Conservation (phyloP, 352 stramenopile genomes). For the Phytophthora pini region DNA sequence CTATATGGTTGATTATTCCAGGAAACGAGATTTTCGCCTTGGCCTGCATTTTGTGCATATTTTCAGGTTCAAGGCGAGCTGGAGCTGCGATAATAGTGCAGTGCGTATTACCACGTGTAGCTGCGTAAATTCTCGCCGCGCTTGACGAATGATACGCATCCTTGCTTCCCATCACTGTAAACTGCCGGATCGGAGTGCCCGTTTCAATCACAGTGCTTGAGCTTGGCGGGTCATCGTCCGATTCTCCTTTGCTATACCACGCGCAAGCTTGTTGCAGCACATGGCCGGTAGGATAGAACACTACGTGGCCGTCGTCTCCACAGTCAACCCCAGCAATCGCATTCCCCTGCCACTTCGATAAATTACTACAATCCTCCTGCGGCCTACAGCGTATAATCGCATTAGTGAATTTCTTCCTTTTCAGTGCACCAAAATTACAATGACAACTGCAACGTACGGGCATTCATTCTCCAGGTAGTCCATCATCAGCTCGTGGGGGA, state of each 20-base stretch:
- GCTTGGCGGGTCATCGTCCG: conserved; percentile 16
- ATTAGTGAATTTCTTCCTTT: background rate
- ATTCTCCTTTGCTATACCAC: conserved; percentile 47
- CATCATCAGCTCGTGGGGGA: conserved; percentile 57
- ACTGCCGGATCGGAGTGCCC: conserved; percentile 62
- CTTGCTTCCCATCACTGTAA: conserved; percentile 58
- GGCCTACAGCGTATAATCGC: conserved; percentile 12
- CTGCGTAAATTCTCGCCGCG: conserved; percentile 39
- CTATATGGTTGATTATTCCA: conserved; percentile 64
- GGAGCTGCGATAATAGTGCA: conserved; percentile 46
- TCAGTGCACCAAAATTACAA: background rate
- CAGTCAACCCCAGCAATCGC: conserved; percentile 51
- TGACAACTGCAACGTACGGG: conserved; percentile 37
- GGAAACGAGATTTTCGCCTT: conserved; percentile 64
- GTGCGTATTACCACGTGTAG: conserved; percentile 51
- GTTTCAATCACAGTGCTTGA: conserved; percentile 62
- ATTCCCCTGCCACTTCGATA: conserved; percentile 75
- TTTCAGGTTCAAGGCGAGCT: conserved; percentile 21
- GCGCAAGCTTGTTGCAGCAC: conserved; percentile 71
- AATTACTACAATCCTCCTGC: conserved; percentile 26
- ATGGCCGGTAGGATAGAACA: conserved; percentile 74
- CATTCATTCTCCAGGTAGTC: conserved; percentile 39
- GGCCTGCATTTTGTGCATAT: conserved; percentile 34
- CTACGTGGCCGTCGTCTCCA: conserved; percentile 43
- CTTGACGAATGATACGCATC: conserved; percentile 47